Evolutionary conservation across 371 early-diverging fungal species (phyloP).

Genomic region (Capillidium heterosporum): DNA sequence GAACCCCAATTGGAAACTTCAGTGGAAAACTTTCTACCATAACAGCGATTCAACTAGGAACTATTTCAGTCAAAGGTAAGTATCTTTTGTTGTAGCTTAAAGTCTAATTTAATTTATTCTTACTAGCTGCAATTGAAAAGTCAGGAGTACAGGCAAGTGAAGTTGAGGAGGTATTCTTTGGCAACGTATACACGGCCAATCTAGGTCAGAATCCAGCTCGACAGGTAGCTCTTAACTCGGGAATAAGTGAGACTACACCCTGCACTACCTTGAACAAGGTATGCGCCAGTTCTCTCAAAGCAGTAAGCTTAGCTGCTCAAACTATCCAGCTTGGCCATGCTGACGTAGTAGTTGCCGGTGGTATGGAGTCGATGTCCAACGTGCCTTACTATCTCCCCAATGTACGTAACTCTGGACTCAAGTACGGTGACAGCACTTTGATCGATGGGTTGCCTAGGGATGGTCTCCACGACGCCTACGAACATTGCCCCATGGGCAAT

Average conservation of each 20-base stretch:
- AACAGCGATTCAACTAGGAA: conserved; percentile 74
- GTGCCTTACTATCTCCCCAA: conserved; percentile 52
- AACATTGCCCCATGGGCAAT: conserved; percentile 59
- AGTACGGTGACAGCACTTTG: conserved; percentile 69
- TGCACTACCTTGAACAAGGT: conserved; percentile 95
- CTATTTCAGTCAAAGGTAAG: conserved; percentile 73
- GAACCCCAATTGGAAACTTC: conserved; percentile 93
- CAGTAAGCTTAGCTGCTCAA: conserved; percentile 72
- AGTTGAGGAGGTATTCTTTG: conserved; percentile 72
- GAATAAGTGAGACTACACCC: conserved; percentile 45
- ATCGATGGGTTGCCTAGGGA: conserved; percentile 82
- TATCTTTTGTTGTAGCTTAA: neutral
- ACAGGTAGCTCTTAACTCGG: conserved; percentile 84
- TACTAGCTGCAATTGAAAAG: conserved; percentile 48
- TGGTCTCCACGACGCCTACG: conserved; percentile 87
- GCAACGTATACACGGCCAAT: conserved; percentile 70
- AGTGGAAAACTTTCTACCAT: conserved; percentile 75
- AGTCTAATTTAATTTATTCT: conserved; percentile 1
- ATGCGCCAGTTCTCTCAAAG: conserved; percentile 94
- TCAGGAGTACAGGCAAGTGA: conserved; percentile 38
- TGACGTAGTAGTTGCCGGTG: conserved; percentile 65
- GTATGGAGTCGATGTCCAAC: conserved; percentile 96
- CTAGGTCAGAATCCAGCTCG: conserved; percentile 93
- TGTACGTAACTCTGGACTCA: conserved; percentile 12
- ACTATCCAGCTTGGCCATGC: conserved; percentile 31